phyloP scores from a whole-genome alignment of 2,329 filamentous ascomycete species.

The Exophiala sp. region DNA sequence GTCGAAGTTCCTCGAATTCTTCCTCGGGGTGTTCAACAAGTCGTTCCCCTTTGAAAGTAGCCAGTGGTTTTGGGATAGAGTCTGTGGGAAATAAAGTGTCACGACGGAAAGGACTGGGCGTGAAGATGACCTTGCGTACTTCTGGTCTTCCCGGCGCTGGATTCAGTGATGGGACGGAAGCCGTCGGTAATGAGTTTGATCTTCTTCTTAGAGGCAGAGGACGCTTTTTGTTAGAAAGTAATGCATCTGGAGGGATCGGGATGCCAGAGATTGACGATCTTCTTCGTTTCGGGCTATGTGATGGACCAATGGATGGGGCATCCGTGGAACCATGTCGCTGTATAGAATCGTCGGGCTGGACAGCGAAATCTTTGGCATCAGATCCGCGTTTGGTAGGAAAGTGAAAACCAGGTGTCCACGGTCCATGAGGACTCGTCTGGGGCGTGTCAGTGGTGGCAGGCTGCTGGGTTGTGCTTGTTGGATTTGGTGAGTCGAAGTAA shows the following conservation, averaged over 20 bases:
- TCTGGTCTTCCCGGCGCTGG: not conserved
- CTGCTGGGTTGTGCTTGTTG: too few species aligned
- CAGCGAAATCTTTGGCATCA: too few species aligned
- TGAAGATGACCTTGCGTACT: slow-evolving; percentile 1
- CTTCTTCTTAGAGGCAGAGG: not conserved
- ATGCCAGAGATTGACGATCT: not conserved
- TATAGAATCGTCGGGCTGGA: too few species aligned
- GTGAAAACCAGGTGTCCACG: too few species aligned
- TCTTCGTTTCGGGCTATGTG: too few species aligned
- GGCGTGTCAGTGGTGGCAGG: too few species aligned
- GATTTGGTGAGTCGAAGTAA: too few species aligned
- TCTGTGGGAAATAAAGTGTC: not conserved
- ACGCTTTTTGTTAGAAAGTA: not conserved
- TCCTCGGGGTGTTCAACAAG: not conserved
- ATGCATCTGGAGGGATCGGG: not conserved
- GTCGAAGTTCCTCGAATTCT: not conserved
- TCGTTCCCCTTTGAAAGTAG: not conserved
- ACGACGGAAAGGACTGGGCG: not conserved
- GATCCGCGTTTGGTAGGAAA: too few species aligned
- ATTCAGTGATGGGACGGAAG: not conserved
- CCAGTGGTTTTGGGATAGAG: not conserved
- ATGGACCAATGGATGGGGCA: too few species aligned
- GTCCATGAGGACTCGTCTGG: too few species aligned
- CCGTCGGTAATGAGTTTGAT: not conserved
- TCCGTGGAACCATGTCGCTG: too few species aligned